Percentiles rank a stretch among this genome's conserved stretches.
phyloP scores from a whole-genome alignment of 78 protist genomes.

The Goniomonas avonlea region DNA sequence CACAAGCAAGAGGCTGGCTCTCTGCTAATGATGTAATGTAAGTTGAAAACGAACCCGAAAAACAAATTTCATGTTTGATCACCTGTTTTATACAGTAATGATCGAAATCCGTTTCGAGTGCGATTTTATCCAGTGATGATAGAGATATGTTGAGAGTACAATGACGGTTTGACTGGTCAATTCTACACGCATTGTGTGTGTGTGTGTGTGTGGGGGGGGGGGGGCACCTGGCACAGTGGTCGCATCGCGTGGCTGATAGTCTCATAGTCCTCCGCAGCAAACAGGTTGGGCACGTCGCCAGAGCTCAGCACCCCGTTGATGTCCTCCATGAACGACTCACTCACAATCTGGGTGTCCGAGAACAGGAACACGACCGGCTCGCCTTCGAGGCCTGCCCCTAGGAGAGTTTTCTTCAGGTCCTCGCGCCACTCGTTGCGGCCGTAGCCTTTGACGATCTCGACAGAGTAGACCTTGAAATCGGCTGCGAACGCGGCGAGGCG shows the following conservation, averaged over 20 bases:
- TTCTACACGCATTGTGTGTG: too few relatives aligned
- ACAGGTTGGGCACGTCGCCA: conserved; percentile 85
- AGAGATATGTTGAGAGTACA: too few relatives aligned
- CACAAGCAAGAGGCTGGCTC: too few relatives aligned
- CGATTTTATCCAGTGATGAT: too few relatives aligned
- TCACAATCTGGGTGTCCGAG: conserved; percentile 79
- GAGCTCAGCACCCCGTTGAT: conserved; percentile 68
- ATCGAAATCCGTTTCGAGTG: too few relatives aligned
- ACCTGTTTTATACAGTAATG: too few relatives aligned
- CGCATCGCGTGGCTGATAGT: conserved; percentile 43
- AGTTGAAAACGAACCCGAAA: too few relatives aligned
- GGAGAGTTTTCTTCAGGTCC: conserved; percentile 49
- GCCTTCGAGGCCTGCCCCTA: conserved; percentile 53
- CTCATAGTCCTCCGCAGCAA: conserved; percentile 53
- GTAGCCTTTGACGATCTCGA: conserved; percentile 49
- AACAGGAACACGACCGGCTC: conserved; percentile 63
- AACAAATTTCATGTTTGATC: too few relatives aligned
- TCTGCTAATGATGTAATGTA: too few relatives aligned
- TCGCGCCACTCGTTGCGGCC: conserved; percentile 66
- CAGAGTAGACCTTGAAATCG: conserved; percentile 28
- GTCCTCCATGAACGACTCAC: conserved; percentile 77
- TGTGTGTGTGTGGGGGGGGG: too few relatives aligned
- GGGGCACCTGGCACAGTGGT: conserved; percentile 31
- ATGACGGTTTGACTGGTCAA: too few relatives aligned
- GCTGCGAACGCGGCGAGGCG: conserved; percentile 69